phyloP scores from a whole-genome alignment of 805 yeast species.

The Ogataea pilisensis region DNA sequence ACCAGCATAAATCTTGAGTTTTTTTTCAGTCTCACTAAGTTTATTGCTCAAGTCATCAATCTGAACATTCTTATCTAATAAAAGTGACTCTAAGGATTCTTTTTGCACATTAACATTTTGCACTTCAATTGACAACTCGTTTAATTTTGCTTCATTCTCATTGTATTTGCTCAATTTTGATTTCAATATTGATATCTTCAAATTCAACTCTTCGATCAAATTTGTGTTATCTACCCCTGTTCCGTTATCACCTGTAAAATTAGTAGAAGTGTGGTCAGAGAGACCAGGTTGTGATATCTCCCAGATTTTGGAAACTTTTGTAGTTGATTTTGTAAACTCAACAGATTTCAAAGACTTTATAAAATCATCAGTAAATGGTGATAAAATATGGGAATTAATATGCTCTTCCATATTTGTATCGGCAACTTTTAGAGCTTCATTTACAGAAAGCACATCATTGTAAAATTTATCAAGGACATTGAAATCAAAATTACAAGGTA shows the following conservation, averaged over 20 bases:
- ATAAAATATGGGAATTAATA: not conserved
- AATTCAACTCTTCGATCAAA: constrained; percentile 37
- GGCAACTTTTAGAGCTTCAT: not conserved
- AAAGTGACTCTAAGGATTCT: constrained; percentile 11
- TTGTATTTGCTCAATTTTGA: constrained; percentile 36
- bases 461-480: not conserved
- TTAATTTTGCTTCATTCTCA: constrained; percentile 27
- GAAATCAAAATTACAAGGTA: not conserved
- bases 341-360: not conserved
- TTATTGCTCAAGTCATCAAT: constrained; percentile 1
- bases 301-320: not conserved
- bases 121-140: constrained; percentile 20
- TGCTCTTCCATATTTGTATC: not conserved
- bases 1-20: constrained; percentile 10
- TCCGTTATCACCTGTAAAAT: not conserved
- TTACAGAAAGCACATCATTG: not conserved
- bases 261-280: not conserved
- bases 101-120: constrained; percentile 22
- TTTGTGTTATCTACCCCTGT: constrained; percentile 2
- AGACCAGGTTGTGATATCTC: not conserved
- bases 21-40: constrained; percentile 6
- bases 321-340: not conserved
- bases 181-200: constrained; percentile 44
- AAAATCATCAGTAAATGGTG: not conserved
- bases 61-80: constrained; percentile 13